Base-by-base conservation (phyloP, 768 basidiomycete genomes). In the Gloeophyllum trabeum region DNA sequence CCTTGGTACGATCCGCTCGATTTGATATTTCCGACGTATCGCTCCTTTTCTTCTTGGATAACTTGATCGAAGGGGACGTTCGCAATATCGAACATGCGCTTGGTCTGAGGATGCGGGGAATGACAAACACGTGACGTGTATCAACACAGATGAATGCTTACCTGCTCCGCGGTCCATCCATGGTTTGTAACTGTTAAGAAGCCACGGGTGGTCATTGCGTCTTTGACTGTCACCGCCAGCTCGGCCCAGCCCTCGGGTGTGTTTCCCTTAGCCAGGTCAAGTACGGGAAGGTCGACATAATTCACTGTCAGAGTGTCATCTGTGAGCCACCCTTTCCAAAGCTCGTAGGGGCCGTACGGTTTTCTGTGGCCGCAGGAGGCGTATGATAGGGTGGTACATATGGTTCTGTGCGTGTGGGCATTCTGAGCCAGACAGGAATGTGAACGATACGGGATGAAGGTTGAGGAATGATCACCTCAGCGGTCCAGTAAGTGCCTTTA, bases 201-300 rank as follows among this genome's bases (percentile, higher is more conserved):
- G 4, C 69, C 65, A 36, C 60, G 56, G 5, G 54, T 61, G 39
- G 58, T 55, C 60, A 77, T 64, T 2, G 75, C 75, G 38, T 71
- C 61, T 18, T 56, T 59, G 4, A 71, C 61, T 47, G 71, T 61
- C 4, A 50, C 40, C 0, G 66, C 65, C 1, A 78, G 54, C 21
- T 50, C 49, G 0, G 50, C 46, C 6, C 67, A 64, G 4, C 60
- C 67, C 43, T 70, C 64, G 0, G 52, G 47, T 7, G 61, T 70
- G 1, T 46, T 40, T 1, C 60, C 62, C 39, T 61, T 58, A 6
- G 73, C 60, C 13, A 79, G 49, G 47, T 79, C 75, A 40, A 79
- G 66, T 40, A 71, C 60, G 1, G 71, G 61, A 12, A 80, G 63
- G 30, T 75, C 69, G 2, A 71, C 76, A 51, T 60, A 69, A 18